A percentile compares a stretch with the other conserved stretches of the same genome.
Evolutionary conservation across 1,284 basidiomycete genomes (phyloP).

Genomic region (Fomitopsis pinicola): DNA sequence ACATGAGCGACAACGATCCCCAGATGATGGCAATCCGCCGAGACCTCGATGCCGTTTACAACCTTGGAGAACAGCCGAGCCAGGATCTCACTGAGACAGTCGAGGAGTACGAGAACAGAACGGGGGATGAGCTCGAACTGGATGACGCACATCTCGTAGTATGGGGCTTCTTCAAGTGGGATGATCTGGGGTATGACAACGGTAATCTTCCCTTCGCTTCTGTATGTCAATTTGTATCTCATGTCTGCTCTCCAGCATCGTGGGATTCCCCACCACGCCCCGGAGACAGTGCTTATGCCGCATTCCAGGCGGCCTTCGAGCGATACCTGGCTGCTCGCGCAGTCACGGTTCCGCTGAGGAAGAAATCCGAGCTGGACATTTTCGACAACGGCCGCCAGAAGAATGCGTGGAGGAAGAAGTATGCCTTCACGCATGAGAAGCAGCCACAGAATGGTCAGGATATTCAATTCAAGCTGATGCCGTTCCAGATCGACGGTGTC

Average conservation of each 20-base stretch:
- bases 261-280: slow-evolving; percentile 85
- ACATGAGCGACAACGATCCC: slow-evolving; percentile 20
- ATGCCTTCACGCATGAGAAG: slow-evolving; percentile 42
- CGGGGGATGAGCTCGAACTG: slow-evolving; percentile 38
- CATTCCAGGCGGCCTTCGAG: slow-evolving; percentile 63
- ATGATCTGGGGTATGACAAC: slow-evolving; percentile 86
- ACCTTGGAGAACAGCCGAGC: slow-evolving; percentile 56
- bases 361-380: slow-evolving; percentile 31
- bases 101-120: slow-evolving; percentile 55
- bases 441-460: slow-evolving; percentile 66
- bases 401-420: slow-evolving; percentile 41
- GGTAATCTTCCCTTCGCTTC: slow-evolving; percentile 37
- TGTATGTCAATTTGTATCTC: neutral
- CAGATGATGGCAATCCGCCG: slow-evolving; percentile 27
- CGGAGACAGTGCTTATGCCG: slow-evolving; percentile 52
- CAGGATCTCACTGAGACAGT: slow-evolving; percentile 46
- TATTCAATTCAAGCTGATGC: slow-evolving; percentile 66
- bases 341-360: slow-evolving; percentile 56
- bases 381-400: slow-evolving; percentile 41
- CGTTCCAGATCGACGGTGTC: slow-evolving; percentile 88
- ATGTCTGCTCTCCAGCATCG: slow-evolving; percentile 49
- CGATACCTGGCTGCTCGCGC: slow-evolving; percentile 61
- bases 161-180: slow-evolving; percentile 89
- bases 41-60: slow-evolving; percentile 39
- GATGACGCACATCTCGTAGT: slow-evolving; percentile 58